These are phyloP conservation scores for Blastocystis sp. DNA, from an alignment of 352 stramenopile genomes.

Conservation along the genomic window DNA sequence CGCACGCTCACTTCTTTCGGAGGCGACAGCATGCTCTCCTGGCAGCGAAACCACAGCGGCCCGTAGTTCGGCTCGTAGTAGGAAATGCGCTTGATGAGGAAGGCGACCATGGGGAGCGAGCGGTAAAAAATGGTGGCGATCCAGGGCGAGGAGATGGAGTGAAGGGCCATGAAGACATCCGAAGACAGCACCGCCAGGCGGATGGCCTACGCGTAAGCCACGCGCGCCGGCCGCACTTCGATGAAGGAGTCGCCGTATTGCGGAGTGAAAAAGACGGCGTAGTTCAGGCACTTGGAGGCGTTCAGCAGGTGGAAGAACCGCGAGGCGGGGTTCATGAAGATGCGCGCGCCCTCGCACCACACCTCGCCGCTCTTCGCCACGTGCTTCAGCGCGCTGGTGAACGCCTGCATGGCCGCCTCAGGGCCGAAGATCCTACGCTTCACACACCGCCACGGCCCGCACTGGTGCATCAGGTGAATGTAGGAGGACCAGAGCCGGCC, in stretches of 20 bases:
- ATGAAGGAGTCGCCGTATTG: constrained; percentile 85
- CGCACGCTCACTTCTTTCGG: constrained; percentile 30
- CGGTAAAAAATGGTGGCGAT: not conserved
- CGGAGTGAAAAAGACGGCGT: constrained; percentile 84
- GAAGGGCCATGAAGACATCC: constrained; percentile 56
- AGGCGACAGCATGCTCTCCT: constrained; percentile 38
- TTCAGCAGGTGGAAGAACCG: constrained; percentile 77
- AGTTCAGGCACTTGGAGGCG: constrained; percentile 77
- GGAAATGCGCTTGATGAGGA: constrained; percentile 74
- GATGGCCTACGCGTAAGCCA: constrained; percentile 33
- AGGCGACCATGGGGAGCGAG: not conserved
- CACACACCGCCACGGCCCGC: constrained; percentile 62
- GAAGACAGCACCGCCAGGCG: constrained; percentile 66
- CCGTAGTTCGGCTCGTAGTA: constrained; percentile 85
- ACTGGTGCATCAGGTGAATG: constrained; percentile 40
- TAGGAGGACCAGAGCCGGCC: constrained; percentile 43
- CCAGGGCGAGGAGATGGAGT: not conserved
- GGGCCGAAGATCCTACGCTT: constrained; percentile 72
- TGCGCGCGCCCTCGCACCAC: constrained; percentile 80
- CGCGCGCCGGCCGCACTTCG: constrained; percentile 71
- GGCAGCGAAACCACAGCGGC: constrained; percentile 81
- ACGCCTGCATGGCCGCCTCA: constrained; percentile 73
- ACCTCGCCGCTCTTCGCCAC: constrained; percentile 85
- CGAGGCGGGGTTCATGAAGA: constrained; percentile 79
- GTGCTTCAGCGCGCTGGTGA: constrained; percentile 75